These are phyloP conservation scores for Kwoniella heveanensis DNA, from an alignment of 768 basidiomycete species.

Conservation along the genomic window DNA sequence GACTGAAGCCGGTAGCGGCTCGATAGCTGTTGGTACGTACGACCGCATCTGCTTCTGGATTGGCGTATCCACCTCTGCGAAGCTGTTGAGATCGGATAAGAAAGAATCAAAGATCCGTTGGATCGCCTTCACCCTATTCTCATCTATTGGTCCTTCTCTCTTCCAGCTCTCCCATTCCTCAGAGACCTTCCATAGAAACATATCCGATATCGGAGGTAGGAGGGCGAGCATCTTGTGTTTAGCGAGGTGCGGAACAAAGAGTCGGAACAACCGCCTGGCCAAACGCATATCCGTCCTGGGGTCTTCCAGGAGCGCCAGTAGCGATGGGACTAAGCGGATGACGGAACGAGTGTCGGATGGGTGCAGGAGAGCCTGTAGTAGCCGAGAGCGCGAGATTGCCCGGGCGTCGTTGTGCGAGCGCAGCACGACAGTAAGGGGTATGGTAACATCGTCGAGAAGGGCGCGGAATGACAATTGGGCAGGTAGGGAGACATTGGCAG, in stretches of 20 bases:
- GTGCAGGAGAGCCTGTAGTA: neutral
- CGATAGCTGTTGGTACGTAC: neutral
- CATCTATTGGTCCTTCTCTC: neutral
- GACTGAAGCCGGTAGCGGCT: constrained; percentile 17
- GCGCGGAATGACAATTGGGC: neutral
- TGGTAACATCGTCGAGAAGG: neutral
- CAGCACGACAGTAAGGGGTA: neutral
- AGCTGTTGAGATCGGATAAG: constrained; percentile 9
- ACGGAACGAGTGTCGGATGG: constrained; percentile 8
- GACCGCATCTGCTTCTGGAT: neutral
- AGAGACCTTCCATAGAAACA: constrained; percentile 8
- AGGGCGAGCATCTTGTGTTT: constrained; percentile 25
- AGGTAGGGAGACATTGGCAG: neutral
- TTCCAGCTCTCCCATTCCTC: constrained; percentile 1
- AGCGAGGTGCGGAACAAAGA: constrained; percentile 11
- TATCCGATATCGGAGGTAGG: constrained; percentile 11
- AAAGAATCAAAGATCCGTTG: constrained; percentile 11
- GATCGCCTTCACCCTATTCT: neutral
- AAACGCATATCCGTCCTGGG: neutral
- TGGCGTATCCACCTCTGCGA: neutral
- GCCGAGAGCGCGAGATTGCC: neutral
- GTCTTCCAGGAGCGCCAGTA: constrained; percentile 8
- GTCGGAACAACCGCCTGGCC: neutral
- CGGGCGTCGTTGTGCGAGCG: neutral
- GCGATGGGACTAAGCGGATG: constrained; percentile 17